Evolutionary conservation across 2,329 filamentous ascomycete genomes (phyloP).

Genomic region (Fusarium mangiferae): DNA sequence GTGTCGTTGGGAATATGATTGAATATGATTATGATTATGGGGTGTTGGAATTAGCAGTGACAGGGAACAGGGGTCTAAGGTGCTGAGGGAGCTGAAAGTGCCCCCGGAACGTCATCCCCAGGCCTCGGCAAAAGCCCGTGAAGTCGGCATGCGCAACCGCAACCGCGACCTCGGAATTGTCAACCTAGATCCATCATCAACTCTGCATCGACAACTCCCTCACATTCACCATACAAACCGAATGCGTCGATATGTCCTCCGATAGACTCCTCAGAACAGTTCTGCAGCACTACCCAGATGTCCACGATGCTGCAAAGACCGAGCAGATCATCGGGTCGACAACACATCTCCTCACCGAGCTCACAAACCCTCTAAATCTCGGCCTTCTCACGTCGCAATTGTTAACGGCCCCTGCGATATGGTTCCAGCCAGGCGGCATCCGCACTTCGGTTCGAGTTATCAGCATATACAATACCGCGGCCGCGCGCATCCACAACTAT

Average conservation of each 20-base stretch:
- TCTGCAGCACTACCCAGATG: slow-evolving; percentile 67
- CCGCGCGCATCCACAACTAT: slow-evolving; percentile 62
- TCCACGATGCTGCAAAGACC: slow-evolving; percentile 61
- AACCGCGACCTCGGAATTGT: slow-evolving; percentile 27
- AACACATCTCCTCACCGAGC: slow-evolving; percentile 72
- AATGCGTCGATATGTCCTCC: slow-evolving; percentile 64
- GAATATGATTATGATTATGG: slow-evolving; percentile 19
- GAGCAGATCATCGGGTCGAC: slow-evolving; percentile 73
- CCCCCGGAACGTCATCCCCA: slow-evolving; percentile 41
- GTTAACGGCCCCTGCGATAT: slow-evolving; percentile 76
- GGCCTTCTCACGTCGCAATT: slow-evolving; percentile 78
- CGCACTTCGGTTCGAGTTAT: slow-evolving; percentile 73
- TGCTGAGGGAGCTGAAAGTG: slow-evolving; percentile 14
- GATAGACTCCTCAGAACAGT: slow-evolving; percentile 75
- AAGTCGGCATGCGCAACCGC: slow-evolving; percentile 29
- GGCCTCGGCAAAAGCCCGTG: slow-evolving; percentile 46
- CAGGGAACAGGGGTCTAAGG: slow-evolving; percentile 17
- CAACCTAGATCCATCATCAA: slow-evolving; percentile 6
- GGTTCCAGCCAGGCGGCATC: slow-evolving; percentile 69
- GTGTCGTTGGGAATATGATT: slow-evolving; percentile 10
- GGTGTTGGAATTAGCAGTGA: slow-evolving; percentile 32
- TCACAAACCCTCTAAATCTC: slow-evolving; percentile 80
- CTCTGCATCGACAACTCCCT: slow-evolving; percentile 5
- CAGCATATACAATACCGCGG: slow-evolving; percentile 77
- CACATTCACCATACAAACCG: neutral